A percentile compares a stretch with the other conserved stretches of the same genome.
phyloP scores from a whole-genome alignment of 2,329 filamentous ascomycete species.

The Curvularia eragrostidis region DNA sequence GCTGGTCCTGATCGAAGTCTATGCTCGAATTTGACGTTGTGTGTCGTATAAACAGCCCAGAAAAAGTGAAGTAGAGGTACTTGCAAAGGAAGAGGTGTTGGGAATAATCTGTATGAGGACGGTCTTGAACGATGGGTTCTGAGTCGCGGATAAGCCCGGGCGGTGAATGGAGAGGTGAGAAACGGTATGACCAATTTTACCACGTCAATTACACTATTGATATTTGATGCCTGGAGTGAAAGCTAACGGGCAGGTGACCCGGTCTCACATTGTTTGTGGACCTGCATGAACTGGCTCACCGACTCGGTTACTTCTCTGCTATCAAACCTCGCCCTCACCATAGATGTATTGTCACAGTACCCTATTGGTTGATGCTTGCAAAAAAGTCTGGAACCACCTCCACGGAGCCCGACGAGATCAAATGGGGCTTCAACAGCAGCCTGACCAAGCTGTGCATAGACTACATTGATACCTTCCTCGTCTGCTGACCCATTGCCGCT shows the following conservation, averaged over 20 bases:
- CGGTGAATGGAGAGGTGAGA: neutral
- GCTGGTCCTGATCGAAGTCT: neutral
- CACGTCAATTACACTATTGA: neutral
- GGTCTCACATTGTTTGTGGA: neutral
- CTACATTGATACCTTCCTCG: too few species aligned
- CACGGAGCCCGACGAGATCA: too few species aligned
- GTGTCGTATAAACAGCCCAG: neutral
- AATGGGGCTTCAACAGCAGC: too few species aligned
- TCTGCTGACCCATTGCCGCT: too few species aligned
- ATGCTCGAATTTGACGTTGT: neutral
- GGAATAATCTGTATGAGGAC: neutral
- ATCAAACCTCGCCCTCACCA: too few species aligned
- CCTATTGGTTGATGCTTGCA: too few species aligned
- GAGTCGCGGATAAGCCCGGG: neutral
- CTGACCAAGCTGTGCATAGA: too few species aligned
- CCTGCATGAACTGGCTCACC: too few species aligned
- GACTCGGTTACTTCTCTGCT: too few species aligned
- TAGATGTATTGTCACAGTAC: too few species aligned
- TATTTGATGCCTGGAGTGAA: neutral
- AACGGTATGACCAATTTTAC: neutral
- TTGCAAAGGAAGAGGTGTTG: neutral
- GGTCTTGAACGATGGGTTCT: neutral
- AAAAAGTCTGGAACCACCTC: too few species aligned
- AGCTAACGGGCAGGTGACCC: neutral
- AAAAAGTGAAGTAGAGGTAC: neutral